Conservation (phyloP, 768 basidiomycete species). For the Omphalotus guepiniiformis region DNA sequence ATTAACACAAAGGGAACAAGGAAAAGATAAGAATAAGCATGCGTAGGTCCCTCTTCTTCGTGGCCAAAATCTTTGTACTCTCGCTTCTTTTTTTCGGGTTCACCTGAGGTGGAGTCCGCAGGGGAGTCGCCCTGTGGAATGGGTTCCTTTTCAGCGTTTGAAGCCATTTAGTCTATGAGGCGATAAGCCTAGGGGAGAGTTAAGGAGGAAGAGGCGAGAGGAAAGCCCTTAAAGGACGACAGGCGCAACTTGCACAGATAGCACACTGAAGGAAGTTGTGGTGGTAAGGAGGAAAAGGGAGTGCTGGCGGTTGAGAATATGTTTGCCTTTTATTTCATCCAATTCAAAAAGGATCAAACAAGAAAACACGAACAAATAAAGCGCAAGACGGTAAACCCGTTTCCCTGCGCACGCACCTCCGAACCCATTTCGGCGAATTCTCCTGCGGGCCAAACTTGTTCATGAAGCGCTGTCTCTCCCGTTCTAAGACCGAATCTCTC, state of each 20-base stretch:
- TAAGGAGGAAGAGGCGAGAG: conserved; percentile 20
- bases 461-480: too few species aligned
- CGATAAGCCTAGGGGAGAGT: conserved; percentile 19
- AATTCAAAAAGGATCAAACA: conserved; percentile 9
- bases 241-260: conserved; percentile 2
- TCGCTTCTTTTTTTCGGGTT: conserved; percentile 58
- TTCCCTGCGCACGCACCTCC: background rate
- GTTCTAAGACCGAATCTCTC: conserved; percentile 3
- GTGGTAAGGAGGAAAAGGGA: conserved; percentile 9
- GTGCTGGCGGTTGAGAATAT: conserved; percentile 3
- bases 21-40: conserved; percentile 28
- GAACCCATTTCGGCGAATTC: background rate
- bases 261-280: conserved; percentile 11
- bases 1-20: conserved; percentile 11
- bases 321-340: conserved; percentile 8
- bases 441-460: too few species aligned
- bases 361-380: conserved; percentile 6
- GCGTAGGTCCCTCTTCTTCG: conserved; percentile 61
- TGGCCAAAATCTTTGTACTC: conserved; percentile 87
- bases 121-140: conserved; percentile 41
- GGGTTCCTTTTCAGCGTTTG: conserved; percentile 62
- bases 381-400: conserved; percentile 1
- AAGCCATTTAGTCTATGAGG: conserved; percentile 24
- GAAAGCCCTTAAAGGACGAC: conserved; percentile 21
- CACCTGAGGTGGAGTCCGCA: conserved; percentile 18